Evolutionary conservation across 495 filamentous ascomycete genomes (phyloP), one percentile per base, ranked within the genome.

Genomic region (Penicillium ochrochloron): DNA sequence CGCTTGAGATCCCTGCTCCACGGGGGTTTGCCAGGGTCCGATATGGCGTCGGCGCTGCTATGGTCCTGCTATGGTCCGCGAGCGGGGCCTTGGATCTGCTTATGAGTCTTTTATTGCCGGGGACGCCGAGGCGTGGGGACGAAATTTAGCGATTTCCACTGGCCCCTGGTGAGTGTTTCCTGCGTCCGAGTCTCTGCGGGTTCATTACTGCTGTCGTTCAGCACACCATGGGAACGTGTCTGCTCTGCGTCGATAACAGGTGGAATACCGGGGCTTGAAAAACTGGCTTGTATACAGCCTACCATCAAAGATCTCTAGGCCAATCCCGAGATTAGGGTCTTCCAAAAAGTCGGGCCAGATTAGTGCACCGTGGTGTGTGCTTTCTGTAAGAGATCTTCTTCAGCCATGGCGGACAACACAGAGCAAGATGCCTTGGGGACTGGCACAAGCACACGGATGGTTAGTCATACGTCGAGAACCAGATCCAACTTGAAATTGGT

Each of bases 361-460:
- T 17, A 50, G 8, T 15, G 23, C 12, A 23, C 11, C 46, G 46
- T 6, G 12, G 8, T 21, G 23, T 14, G 12, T 23, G n/a, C 17
- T 21, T 14, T 46, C 12, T n/a, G 33, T n/a, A 8, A 31, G 3
- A 51, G 31, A n/a, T 7, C 27, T 41, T 23, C 25, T 3, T 25
- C 21, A 39, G 29, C 15, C 42, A 60, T 60, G 57, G 11, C 31
- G n/a, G 42, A 50, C n/a, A 34, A 51, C 3, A 33, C 37, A 35
- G 44, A 37, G 9, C 14, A n/a, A 12, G 41, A 44, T 46, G 39
- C 9, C 27, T 19, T 39, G 5, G 12, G 27, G 46, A n/a, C 23
- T 5, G 19, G n/a, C n/a, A 51, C 21, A 29, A 60, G 12, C 15
- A 35, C 17, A 8, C 17, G 19, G 6, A 19, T 51, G 57, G 57